Evolutionary conservation across 164 flowering plant genomes (phyloP).

Genomic region (Nymphaea thermarum): DNA sequence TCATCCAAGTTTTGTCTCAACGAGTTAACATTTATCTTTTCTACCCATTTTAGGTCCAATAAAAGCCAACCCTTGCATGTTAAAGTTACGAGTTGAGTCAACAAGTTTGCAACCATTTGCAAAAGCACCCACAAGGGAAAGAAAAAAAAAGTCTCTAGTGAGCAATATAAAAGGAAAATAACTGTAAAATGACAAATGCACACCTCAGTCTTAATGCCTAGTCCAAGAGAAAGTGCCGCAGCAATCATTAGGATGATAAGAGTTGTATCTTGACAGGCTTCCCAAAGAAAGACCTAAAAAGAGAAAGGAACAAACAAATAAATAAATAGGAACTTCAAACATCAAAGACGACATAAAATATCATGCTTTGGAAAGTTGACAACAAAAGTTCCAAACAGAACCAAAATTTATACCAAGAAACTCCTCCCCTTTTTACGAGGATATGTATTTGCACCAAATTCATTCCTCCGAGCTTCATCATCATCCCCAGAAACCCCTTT

Average conservation of each 20-base stretch:
- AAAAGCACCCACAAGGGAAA: neutral
- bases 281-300: slow-evolving; percentile 79
- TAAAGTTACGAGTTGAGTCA: too few species aligned
- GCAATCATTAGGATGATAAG: slow-evolving; percentile 73
- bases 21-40: too few species aligned
- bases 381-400: neutral
- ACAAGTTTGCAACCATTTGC: too few species aligned
- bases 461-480: slow-evolving; percentile 31
- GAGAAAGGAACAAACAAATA: neutral
- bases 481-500: slow-evolving; percentile 79
- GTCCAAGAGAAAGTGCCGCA: slow-evolving; percentile 76
- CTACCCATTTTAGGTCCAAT: too few species aligned
- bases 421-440: slow-evolving; percentile 77
- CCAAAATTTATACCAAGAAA: slow-evolving; percentile 46
- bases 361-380: neutral
- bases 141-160: neutral
- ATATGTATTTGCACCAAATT: slow-evolving; percentile 84
- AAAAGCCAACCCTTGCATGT: too few species aligned
- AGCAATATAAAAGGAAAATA: neutral
- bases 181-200: neutral
- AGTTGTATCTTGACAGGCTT: slow-evolving; percentile 91
- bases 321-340: neutral
- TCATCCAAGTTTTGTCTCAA: too few species aligned
- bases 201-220: slow-evolving; percentile 96
- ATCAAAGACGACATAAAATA: neutral